These are phyloP conservation scores for Smittium culicis DNA, from an alignment of 371 early-diverging fungal genomes.

Conservation along the genomic window DNA sequence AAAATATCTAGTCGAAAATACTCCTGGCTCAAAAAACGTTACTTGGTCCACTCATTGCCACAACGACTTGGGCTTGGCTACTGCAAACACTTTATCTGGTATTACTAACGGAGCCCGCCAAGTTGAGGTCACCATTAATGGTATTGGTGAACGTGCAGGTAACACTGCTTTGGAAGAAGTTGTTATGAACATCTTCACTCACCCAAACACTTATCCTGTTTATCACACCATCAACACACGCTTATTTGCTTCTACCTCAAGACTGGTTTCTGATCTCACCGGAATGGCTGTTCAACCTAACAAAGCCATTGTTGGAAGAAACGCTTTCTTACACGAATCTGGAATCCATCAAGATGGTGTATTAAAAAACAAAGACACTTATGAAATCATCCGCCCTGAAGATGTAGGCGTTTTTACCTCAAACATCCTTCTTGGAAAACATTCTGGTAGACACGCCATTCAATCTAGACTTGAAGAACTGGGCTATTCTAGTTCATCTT, in stretches of 20 bases:
- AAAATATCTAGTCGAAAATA: slow-evolving; percentile 59
- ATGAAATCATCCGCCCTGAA: slow-evolving; percentile 89
- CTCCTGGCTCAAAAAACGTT: slow-evolving; percentile 54
- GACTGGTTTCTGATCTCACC: slow-evolving; percentile 68
- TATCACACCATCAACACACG: slow-evolving; percentile 74
- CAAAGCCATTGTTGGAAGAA: slow-evolving; percentile 94
- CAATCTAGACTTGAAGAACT: slow-evolving; percentile 61
- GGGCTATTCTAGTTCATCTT: slow-evolving; percentile 42
- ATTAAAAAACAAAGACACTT: slow-evolving; percentile 82
- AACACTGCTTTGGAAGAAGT: slow-evolving; percentile 93
- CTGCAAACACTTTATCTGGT: slow-evolving; percentile 88
- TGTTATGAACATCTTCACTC: slow-evolving; percentile 85
- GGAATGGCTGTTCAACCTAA: slow-evolving; percentile 93
- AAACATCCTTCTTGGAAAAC: slow-evolving; percentile 83
- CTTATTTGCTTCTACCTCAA: slow-evolving; percentile 72
- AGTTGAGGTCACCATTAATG: slow-evolving; percentile 93
- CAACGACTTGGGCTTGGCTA: slow-evolving; percentile 91
- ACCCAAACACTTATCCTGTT: slow-evolving; percentile 69
- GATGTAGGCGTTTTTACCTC: slow-evolving; percentile 74
- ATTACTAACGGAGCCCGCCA: slow-evolving; percentile 82
- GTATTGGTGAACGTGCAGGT: slow-evolving; percentile 96
- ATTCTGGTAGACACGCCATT: slow-evolving; percentile 91
- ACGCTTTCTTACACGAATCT: slow-evolving; percentile 94
- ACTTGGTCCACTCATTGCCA: slow-evolving; percentile 92
- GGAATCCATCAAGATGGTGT: slow-evolving; percentile 97